A percentile compares a stretch with the other conserved stretches of the same genome.
phyloP scores from a whole-genome alignment of 2,329 filamentous ascomycete genomes.

The Teratosphaeria epicoccoides region DNA sequence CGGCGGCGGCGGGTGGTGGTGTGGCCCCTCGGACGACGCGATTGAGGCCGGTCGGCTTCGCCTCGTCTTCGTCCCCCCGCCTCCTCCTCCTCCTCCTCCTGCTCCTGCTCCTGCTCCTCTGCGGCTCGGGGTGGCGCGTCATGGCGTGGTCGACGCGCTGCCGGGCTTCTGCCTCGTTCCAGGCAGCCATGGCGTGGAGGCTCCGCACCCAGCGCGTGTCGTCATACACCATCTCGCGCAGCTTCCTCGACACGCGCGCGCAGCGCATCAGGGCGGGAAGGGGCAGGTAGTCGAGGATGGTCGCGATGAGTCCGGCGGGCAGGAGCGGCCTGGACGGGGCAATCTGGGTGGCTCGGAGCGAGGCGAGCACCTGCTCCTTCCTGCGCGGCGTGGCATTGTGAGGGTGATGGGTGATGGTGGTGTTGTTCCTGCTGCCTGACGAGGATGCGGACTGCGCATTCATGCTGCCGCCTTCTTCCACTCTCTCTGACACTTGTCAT shows the following conservation, averaged over 20 bases:
- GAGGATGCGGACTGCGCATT: conserved; percentile 14
- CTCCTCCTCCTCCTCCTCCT: conserved; percentile 30
- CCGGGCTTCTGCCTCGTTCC: conserved; percentile 81
- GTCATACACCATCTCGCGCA: conserved; percentile 98
- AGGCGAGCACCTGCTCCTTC: conserved; percentile 51
- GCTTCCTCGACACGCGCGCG: conserved; percentile 70
- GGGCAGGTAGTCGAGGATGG: conserved; percentile 81
- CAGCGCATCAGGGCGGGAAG: conserved; percentile 76
- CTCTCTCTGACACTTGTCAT: too few relatives aligned
- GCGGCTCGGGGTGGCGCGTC: too few relatives aligned
- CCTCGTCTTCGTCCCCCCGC: conserved; percentile 32
- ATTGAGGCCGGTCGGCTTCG: conserved; percentile 26
- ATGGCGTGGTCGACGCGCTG: conserved; percentile 64
- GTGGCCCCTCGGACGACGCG: too few relatives aligned
- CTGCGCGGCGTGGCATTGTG: conserved; percentile 8
- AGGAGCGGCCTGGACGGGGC: conserved; percentile 65
- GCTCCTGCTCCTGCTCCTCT: conserved; percentile 47
- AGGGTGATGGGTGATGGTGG: conserved; percentile 19
- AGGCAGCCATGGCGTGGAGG: conserved; percentile 76
- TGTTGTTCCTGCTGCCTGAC: conserved; percentile 10
- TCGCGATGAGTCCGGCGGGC: conserved; percentile 83
- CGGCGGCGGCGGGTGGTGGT: too few relatives aligned
- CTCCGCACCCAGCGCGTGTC: conserved; percentile 89
- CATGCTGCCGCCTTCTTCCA: conserved; percentile 15
- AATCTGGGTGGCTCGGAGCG: conserved; percentile 71